Base-by-base conservation (phyloP, 495 filamentous ascomycete species). In the Glutinoglossum americanum region DNA sequence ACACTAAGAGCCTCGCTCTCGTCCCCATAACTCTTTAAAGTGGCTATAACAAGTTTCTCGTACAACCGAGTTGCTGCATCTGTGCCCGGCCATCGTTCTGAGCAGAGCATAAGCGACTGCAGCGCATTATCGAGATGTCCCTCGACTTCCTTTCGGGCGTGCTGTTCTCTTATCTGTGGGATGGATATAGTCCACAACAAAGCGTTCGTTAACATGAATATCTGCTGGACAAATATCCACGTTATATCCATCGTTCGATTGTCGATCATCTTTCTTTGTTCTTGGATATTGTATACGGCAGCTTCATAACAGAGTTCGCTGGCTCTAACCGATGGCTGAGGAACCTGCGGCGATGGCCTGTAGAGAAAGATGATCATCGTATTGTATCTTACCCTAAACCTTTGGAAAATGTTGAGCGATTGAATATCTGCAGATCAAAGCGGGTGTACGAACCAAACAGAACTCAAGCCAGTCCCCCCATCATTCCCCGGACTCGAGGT, bases 111-210 rank as follows among this genome's bases (percentile, higher is more conserved):
- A 55, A 97, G 83, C 15, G 81, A 78, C 56, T 90, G 82, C 32
- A 94, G 65, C 3, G 84, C 84, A 35, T 78, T 76, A 27, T 80
- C 73, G 23, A 93, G 73, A 57, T 85, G 74, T 28, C 75, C 69
- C 64, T 87, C 79, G 11, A 93, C 79, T 62, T 89, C 80, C 41
- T 84, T 80, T 26, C 78, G 77, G 15, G 71, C 63, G 66, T 94
- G 80, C 27, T 77, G 69, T 49, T 72, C 72, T 25, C 90, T 84
- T 49, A 95, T 78, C 57, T 89, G 85, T 13, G 82, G 76, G 64
- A 90, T 93, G 2, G 86, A 90, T 25, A 93, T 74, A 8, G 82
- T 74, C 90, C 90, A 97, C 1, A 97, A 77, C 35, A 94, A 76
- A 25, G 84, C 87, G 63, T 92, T 90, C 44, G 94, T 73, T 17